Evolutionary conservation across 176 grass and related monocot species (phyloP).

Genomic region (Triticum aestivum): IWGSC_CS_RefSeq_v2.1 NC_057814.1:483820633-483821132

Average conservation of each 20-base stretch:
- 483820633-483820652: too few species aligned
- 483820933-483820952: conserved; percentile 14
- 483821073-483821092: conserved; percentile 26
- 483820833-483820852: neutral
- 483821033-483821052: neutral
- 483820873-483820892: neutral
- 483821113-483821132: neutral
- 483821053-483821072: conserved; percentile 12
- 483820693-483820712: neutral
- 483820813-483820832: neutral
- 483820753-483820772: conserved; percentile 11
- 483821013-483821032: neutral
- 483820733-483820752: conserved; percentile 16
- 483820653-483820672: neutral
- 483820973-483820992: conserved; percentile 1
- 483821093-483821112: neutral
- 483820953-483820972: neutral
- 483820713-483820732: neutral
- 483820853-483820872: neutral
- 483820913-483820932: neutral
- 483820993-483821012: neutral
- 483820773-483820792: neutral
- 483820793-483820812: neutral
- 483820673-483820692: neutral
- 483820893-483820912: neutral